phyloP scores from a whole-genome alignment of 139 green algal species.

The Chlorella sp. region DNA sequence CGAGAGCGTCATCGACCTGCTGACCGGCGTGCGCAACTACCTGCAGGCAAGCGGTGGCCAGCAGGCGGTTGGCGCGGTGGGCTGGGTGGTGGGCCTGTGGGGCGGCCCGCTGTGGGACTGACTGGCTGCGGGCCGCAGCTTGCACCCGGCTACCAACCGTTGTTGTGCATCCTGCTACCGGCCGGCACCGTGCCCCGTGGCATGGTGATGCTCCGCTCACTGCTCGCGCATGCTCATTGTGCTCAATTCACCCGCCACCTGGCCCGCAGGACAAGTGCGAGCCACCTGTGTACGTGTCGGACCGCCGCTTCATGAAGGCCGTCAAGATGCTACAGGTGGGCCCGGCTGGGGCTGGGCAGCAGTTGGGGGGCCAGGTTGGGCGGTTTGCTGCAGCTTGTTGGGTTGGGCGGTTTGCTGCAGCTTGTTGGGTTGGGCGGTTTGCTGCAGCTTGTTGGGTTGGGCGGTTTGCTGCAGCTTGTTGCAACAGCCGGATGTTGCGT shows the following conservation, averaged over 20 bases:
- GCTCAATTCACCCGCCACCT: not conserved
- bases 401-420: not conserved
- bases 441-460: not conserved
- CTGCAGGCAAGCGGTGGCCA: slow-evolving; percentile 63
- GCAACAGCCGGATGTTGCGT: not conserved
- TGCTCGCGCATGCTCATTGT: not conserved
- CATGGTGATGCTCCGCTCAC: not conserved
- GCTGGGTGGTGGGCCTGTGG: not conserved
- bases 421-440: not conserved
- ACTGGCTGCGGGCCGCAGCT: no score
- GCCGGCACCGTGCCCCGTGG: no score
- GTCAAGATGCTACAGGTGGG: slow-evolving; percentile 86
- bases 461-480: not conserved
- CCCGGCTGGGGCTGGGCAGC: not conserved
- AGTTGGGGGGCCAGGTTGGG: not conserved
- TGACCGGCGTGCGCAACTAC: slow-evolving; percentile 83
- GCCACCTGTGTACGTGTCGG: slow-evolving; percentile 90
- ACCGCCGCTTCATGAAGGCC: slow-evolving; percentile 92
- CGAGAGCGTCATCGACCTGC: slow-evolving; percentile 81
- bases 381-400: not conserved
- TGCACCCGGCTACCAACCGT: no score
- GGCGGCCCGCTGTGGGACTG: not conserved
- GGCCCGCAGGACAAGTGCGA: slow-evolving; percentile 84
- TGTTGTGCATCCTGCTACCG: no score
- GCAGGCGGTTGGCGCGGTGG: no score